These are phyloP conservation scores for Vitis rotundifolia DNA, from an alignment of 164 flowering plant genomes.

Conservation along the genomic window DNA sequence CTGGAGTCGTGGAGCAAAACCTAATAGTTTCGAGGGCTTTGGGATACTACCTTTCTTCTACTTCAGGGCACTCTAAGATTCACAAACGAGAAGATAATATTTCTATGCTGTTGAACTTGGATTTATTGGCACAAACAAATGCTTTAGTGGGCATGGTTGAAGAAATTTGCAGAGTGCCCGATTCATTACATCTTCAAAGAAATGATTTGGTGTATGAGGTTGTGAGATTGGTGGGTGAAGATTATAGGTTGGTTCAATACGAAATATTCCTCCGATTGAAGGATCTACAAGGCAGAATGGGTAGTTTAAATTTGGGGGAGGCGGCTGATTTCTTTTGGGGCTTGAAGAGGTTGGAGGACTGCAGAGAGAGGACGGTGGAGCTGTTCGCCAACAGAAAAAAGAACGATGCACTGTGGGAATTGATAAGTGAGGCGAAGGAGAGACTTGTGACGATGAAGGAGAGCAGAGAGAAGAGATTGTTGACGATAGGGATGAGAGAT, in stretches of 20 bases:
- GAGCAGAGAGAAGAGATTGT: conserved; percentile 15
- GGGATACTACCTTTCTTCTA: conserved; percentile 37
- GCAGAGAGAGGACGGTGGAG: conserved; percentile 34
- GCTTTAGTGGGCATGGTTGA: conserved; percentile 44
- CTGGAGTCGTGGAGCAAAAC: conserved; percentile 45
- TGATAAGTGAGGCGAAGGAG: conserved; percentile 35
- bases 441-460: conserved; percentile 23
- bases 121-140: conserved; percentile 43
- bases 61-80: background rate
- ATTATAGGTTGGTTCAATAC: conserved; percentile 37
- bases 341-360: conserved; percentile 52
- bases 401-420: conserved; percentile 46
- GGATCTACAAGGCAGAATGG: conserved; percentile 44
- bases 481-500: conserved; percentile 6
- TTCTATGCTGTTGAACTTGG: conserved; percentile 24
- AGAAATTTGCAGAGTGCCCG: conserved; percentile 41
- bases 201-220: conserved; percentile 44
- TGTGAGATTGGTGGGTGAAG: conserved; percentile 39
- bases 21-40: conserved; percentile 38
- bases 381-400: conserved; percentile 34
- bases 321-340: conserved; percentile 42
- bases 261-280: conserved; percentile 46
- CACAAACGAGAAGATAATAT: conserved; percentile 18
- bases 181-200: conserved; percentile 27
- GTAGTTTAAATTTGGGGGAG: conserved; percentile 36